Evolutionary conservation across 2,329 filamentous ascomycete species (phyloP).

Genomic region (Colletotrichum gloeosporioides): DNA sequence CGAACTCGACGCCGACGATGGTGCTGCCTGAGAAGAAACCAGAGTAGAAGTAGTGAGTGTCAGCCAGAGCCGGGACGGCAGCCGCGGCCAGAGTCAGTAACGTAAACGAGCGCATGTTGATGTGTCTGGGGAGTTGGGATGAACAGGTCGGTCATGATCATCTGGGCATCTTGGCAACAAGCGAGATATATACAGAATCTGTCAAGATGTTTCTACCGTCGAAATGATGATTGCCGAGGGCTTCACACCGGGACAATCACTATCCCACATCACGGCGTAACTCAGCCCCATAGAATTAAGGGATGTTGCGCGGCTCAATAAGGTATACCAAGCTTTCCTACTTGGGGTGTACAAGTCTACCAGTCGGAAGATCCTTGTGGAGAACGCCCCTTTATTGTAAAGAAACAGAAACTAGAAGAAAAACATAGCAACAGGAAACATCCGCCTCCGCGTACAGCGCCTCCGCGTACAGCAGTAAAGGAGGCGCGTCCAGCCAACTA

Average conservation of each 20-base stretch:
- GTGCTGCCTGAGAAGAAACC: slow-evolving; percentile 5
- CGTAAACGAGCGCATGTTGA: not conserved
- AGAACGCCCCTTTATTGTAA: not conserved
- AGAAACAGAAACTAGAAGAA: not conserved
- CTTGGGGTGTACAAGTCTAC: not conserved
- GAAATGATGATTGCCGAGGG: not conserved
- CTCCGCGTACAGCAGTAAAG: not conserved
- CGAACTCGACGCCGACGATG: slow-evolving; percentile 25
- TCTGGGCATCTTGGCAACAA: not conserved
- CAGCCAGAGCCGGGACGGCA: not conserved
- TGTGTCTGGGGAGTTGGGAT: not conserved
- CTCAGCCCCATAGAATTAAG: not conserved
- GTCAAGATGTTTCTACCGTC: not conserved
- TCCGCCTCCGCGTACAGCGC: not conserved
- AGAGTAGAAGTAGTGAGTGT: slow-evolving; percentile 11
- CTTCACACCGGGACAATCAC: not conserved
- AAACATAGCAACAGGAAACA: not conserved
- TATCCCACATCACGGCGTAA: slow-evolving; percentile 5
- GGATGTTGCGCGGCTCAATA: slow-evolving; percentile 5
- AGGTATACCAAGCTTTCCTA: slow-evolving; percentile 6
- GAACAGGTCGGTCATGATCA: not conserved
- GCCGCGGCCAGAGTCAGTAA: not conserved
- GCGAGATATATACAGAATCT: not conserved
- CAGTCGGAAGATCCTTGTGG: not conserved
- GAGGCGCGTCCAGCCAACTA: not conserved